These are phyloP conservation scores for Saccharomycopsis sp. DNA, from an alignment of 805 yeast genomes.

Conservation along the genomic window DNA sequence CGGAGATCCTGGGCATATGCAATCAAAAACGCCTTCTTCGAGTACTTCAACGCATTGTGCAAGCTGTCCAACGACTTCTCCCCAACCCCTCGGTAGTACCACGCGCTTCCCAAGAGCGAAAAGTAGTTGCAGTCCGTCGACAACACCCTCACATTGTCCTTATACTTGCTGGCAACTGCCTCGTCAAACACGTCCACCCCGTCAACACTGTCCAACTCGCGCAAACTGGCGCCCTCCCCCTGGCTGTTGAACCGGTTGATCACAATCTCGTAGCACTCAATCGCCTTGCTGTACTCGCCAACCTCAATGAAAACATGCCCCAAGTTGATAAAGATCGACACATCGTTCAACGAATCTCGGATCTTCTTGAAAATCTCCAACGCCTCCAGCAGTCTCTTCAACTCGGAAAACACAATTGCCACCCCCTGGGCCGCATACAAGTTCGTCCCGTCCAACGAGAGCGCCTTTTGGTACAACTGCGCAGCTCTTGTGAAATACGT, in stretches of 20 bases:
- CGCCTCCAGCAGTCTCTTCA: constrained; percentile 64
- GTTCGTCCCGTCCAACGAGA: constrained; percentile 73
- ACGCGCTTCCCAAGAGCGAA: constrained; percentile 75
- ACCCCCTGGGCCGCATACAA: constrained; percentile 97
- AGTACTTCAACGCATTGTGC: constrained; percentile 51
- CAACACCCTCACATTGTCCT: constrained; percentile 34
- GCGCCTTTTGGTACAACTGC: constrained; percentile 81
- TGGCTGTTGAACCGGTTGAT: constrained; percentile 41
- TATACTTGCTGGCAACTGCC: constrained; percentile 4
- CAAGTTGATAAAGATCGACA: constrained; percentile 71
- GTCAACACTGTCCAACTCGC: background rate
- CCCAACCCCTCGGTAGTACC: constrained; percentile 68
- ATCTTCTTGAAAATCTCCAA: constrained; percentile 80
- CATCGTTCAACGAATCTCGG: constrained; percentile 81
- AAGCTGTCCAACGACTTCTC: constrained; percentile 60
- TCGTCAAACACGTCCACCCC: constrained; percentile 12
- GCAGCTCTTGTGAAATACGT: constrained; percentile 84
- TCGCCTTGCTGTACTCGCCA: constrained; percentile 74
- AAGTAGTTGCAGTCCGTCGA: constrained; percentile 52
- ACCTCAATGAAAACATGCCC: constrained; percentile 83
- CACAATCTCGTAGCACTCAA: constrained; percentile 82
- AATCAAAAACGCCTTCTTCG: constrained; percentile 45
- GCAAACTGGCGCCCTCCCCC: constrained; percentile 6
- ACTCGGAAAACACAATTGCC: constrained; percentile 87
- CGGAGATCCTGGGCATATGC: constrained; percentile 26